Conservation (phyloP, 78 protist species). For the Reticulomyxa filosa region DNA sequence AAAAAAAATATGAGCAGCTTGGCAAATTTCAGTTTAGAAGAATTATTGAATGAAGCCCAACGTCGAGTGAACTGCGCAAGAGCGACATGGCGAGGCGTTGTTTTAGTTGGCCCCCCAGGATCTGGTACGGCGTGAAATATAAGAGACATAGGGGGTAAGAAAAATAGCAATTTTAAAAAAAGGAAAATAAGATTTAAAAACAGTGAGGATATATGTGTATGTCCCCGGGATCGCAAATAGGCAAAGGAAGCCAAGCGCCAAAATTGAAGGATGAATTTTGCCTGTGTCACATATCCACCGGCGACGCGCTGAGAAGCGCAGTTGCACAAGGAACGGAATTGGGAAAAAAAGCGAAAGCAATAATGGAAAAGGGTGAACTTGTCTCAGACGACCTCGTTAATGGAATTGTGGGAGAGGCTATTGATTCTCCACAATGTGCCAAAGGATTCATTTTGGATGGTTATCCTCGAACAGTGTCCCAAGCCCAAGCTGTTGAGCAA, state of each 20-base stretch:
- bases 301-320: conserved; percentile 86
- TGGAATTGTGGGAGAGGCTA: background rate
- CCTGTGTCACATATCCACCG: conserved; percentile 67
- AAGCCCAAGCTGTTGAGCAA: too few species aligned
- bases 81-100: background rate
- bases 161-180: too few species aligned
- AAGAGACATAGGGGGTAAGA: too few species aligned
- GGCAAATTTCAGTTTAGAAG: too few species aligned
- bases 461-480: background rate
- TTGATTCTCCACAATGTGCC: background rate
- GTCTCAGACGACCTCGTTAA: conserved; percentile 22
- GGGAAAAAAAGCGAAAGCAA: conserved; percentile 58
- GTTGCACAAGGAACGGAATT: conserved; percentile 23
- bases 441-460: background rate
- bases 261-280: background rate
- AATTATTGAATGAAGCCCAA: too few species aligned
- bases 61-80: background rate
- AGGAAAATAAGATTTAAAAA: too few species aligned
- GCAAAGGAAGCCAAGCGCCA: conserved; percentile 2
- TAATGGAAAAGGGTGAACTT: conserved; percentile 66
- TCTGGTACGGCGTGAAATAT: too few species aligned
- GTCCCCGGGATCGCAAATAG: too few species aligned
- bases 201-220: too few species aligned
- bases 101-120: background rate
- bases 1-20: too few species aligned